These are phyloP conservation scores for Sporothrix curviconia DNA, from an alignment of 2,329 filamentous ascomycete species.

Conservation along the genomic window DNA sequence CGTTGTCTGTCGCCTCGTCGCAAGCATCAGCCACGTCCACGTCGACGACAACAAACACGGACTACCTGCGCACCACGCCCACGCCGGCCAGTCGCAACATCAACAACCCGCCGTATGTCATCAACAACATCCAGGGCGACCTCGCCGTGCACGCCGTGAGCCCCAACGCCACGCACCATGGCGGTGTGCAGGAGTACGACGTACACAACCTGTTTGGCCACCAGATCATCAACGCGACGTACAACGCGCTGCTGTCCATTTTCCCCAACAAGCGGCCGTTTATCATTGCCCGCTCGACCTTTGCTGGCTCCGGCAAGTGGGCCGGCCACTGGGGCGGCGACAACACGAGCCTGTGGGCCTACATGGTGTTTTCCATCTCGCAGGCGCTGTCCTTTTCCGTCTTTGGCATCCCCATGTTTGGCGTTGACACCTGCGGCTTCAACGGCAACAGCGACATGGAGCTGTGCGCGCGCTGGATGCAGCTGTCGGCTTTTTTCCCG, in stretches of 20 bases:
- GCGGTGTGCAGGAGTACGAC: conserved; percentile 71
- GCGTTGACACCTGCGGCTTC: conserved; percentile 73
- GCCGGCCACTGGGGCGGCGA: conserved; percentile 56
- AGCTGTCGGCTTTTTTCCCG: conserved; percentile 64
- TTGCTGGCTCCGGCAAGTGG: conserved; percentile 68
- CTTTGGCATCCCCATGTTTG: conserved; percentile 63
- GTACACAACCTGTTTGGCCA: conserved; percentile 73
- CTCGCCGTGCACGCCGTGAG: conserved; percentile 66
- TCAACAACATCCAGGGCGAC: conserved; percentile 68
- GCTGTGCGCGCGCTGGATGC: conserved; percentile 70
- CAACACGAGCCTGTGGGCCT: conserved; percentile 50
- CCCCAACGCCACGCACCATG: conserved; percentile 70
- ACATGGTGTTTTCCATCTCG: conserved; percentile 53
- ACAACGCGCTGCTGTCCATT: conserved; percentile 58
- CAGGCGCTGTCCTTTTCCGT: conserved; percentile 56
- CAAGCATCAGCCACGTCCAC: conserved; percentile 26
- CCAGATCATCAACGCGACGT: conserved; percentile 70
- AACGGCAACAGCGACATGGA: conserved; percentile 58
- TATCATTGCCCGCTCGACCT: conserved; percentile 75
- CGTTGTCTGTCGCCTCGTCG: conserved; percentile 43
- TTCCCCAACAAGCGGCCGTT: conserved; percentile 68
- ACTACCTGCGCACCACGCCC: conserved; percentile 52
- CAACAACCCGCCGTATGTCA: conserved; percentile 68
- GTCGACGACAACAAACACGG: conserved; percentile 24
- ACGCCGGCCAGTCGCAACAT: conserved; percentile 60